Evolutionary conservation across 129 eudicot species (phyloP).

Genomic region (Tagetes erecta): DNA sequence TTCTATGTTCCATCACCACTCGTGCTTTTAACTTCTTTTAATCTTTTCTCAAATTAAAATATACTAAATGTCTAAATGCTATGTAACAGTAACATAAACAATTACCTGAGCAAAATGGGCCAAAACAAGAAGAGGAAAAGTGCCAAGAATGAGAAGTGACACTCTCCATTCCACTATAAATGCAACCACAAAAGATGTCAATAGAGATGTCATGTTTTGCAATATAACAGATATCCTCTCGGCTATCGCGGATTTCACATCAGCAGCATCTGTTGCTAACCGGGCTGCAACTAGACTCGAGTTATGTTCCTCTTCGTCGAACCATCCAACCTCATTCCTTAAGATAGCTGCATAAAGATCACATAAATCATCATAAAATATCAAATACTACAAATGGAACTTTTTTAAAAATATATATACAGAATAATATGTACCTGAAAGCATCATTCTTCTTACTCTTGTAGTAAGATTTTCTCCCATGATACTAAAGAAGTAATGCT

Average conservation of each 20-base stretch:
- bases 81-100: neutral
- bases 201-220: conserved; percentile 98
- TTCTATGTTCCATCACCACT: conserved; percentile 6
- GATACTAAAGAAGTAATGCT: conserved; percentile 96
- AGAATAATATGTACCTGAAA: conserved; percentile 52
- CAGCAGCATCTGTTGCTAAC: conserved; percentile 93
- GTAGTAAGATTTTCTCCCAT: conserved; percentile 99
- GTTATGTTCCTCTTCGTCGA: conserved; percentile 96
- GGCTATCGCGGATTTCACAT: conserved; percentile 94
- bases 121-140: conserved; percentile 93
- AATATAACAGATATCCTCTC: conserved; percentile 95
- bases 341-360: conserved; percentile 60
- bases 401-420: neutral
- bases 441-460: conserved; percentile 97
- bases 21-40: conserved; percentile 10
- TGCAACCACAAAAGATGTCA: conserved; percentile 94
- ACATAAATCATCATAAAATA: neutral
- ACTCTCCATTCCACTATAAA: conserved; percentile 98
- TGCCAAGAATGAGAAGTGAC: conserved; percentile 84
- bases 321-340: conserved; percentile 99
- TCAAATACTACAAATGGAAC: neutral
- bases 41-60: neutral
- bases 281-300: conserved; percentile 95
- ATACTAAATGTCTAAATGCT: neutral
- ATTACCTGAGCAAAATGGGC: conserved; percentile 98